Percentiles rank a stretch among this genome's conserved stretches.
These are phyloP conservation scores for Suillus subluteus DNA, from an alignment of 768 basidiomycete species.

Conservation along the genomic window DNA sequence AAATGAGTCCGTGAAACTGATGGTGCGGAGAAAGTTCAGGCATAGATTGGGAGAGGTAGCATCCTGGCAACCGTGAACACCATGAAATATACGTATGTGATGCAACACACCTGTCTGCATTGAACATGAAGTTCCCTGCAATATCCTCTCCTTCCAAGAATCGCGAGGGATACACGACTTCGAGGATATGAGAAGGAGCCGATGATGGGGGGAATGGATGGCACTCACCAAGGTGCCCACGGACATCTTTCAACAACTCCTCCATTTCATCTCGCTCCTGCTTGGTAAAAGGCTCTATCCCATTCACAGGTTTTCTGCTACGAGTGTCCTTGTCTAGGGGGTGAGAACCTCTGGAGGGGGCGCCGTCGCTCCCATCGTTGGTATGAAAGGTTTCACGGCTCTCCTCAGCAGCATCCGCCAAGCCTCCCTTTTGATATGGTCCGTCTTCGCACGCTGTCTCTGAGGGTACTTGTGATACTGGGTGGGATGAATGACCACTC, in stretches of 20 bases:
- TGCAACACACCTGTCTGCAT: conserved; percentile 69
- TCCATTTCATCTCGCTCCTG: conserved; percentile 94
- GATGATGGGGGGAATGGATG: neutral
- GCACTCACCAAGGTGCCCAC: conserved; percentile 83
- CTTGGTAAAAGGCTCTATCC: conserved; percentile 75
- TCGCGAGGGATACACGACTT: conserved; percentile 82
- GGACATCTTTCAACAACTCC: conserved; percentile 67
- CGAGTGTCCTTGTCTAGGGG: conserved; percentile 41
- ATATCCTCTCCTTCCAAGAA: conserved; percentile 95
- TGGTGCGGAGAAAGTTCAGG: conserved; percentile 36
- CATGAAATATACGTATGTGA: neutral
- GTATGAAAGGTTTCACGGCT: conserved; percentile 22
- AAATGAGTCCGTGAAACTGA: conserved; percentile 1
- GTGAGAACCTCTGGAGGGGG: conserved; percentile 24
- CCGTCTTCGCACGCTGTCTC: conserved; percentile 50
- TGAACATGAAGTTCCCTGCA: conserved; percentile 92
- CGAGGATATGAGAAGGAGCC: neutral
- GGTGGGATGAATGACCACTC: conserved; percentile 43
- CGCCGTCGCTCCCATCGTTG: conserved; percentile 27
- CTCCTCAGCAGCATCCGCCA: conserved; percentile 11
- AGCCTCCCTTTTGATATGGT: conserved; percentile 15
- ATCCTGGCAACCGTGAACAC: conserved; percentile 42
- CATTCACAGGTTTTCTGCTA: conserved; percentile 44
- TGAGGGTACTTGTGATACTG: conserved; percentile 59
- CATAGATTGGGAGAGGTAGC: conserved; percentile 75